A percentile compares a stretch with the other conserved stretches of the same genome.
Conservation (phyloP, 352 stramenopile genomes). For the Globisporangium takayamanum region DNA sequence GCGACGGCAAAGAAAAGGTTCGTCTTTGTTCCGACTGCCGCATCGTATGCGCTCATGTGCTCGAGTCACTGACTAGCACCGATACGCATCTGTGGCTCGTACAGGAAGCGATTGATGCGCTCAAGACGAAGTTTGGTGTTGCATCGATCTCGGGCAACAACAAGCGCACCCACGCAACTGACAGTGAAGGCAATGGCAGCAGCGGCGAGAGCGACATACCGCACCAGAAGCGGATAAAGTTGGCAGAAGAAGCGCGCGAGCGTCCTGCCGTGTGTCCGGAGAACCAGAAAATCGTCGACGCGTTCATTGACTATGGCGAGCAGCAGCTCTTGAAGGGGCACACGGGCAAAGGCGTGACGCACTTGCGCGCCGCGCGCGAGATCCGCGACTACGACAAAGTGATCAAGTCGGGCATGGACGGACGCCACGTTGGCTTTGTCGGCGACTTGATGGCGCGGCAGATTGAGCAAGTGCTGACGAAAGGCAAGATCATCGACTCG, state of each 20-base stretch:
- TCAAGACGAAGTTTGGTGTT: conserved; percentile 31
- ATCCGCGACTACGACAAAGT: conserved; percentile 45
- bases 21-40: too few relatives aligned
- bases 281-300: conserved; percentile 78
- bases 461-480: conserved; percentile 50
- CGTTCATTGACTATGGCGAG: conserved; percentile 58
- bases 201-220: conserved; percentile 26
- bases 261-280: conserved; percentile 30
- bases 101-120: conserved; percentile 18
- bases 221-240: conserved; percentile 44
- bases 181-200: conserved; percentile 6
- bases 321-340: conserved; percentile 51
- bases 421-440: conserved; percentile 36
- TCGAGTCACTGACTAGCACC: neutral
- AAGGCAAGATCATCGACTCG: conserved; percentile 45
- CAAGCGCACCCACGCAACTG: conserved; percentile 15
- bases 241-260: conserved; percentile 50
- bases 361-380: conserved; percentile 54
- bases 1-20: conserved; percentile 26
- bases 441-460: conserved; percentile 49
- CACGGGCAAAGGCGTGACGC: conserved; percentile 66
- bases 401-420: conserved; percentile 42
- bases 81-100: neutral
- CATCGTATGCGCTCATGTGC: neutral
- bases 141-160: conserved; percentile 17